phyloP scores from a whole-genome alignment of 1,284 basidiomycete species.

The Microbotryum violaceum region DNA sequence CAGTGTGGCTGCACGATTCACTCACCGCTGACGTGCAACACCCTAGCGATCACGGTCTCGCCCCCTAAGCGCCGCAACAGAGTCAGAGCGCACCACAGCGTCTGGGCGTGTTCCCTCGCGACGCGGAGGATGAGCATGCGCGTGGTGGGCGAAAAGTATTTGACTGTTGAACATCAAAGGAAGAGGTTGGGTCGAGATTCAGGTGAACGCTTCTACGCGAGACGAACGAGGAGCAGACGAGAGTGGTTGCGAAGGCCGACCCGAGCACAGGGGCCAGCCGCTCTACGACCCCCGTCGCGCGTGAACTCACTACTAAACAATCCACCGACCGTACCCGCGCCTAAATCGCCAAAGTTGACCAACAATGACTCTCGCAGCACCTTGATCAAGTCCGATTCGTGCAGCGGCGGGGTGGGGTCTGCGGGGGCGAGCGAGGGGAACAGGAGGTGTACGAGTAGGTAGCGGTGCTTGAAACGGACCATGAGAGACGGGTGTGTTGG shows the following conservation, averaged over 20 bases:
- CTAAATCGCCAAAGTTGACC: conserved; percentile 36
- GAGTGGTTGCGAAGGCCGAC: too few relatives aligned
- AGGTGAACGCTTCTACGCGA: not conserved
- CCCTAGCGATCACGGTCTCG: conserved; percentile 20
- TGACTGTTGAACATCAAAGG: conserved; percentile 23
- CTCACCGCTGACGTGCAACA: conserved; percentile 35
- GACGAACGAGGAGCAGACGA: too few relatives aligned
- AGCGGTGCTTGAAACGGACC: conserved; percentile 34
- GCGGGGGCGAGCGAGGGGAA: conserved; percentile 20
- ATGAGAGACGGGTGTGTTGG: conserved; percentile 1
- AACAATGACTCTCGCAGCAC: conserved; percentile 30
- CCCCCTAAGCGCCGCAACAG: conserved; percentile 30
- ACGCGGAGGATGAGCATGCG: conserved; percentile 32
- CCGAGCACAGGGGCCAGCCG: not conserved
- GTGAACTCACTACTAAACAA: conserved; percentile 29
- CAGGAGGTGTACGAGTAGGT: conserved; percentile 33
- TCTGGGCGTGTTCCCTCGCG: conserved; percentile 28
- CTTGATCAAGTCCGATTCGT: conserved; percentile 23
- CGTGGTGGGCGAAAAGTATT: conserved; percentile 33
- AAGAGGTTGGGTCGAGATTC: not conserved
- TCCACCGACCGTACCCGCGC: conserved; percentile 33
- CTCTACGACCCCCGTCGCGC: not conserved
- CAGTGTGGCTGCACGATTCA: not conserved
- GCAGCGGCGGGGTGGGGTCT: conserved; percentile 10
- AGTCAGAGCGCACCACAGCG: conserved; percentile 33